These are phyloP conservation scores for Acanthamoeba healyi DNA, from an alignment of 208 protist species.

Conservation along the genomic window DNA sequence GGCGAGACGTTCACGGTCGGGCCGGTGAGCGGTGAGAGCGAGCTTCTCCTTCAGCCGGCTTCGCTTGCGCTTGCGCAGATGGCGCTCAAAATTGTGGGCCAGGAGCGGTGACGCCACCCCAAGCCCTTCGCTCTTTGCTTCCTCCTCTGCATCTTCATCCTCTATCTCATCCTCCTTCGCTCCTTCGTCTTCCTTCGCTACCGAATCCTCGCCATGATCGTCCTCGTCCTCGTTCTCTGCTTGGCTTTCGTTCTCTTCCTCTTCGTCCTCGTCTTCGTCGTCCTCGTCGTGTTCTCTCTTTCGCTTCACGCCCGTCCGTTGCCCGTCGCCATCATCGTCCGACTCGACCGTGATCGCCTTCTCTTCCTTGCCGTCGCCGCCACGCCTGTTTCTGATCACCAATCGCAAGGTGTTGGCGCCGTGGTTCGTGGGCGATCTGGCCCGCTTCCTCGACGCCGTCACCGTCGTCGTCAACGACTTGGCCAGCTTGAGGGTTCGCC, in stretches of 20 bases:
- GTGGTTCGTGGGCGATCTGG: not conserved
- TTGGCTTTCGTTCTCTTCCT: not conserved
- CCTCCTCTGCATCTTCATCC: not conserved
- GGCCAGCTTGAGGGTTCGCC: not conserved
- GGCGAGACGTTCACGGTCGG: not conserved
- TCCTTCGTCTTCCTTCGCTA: not conserved
- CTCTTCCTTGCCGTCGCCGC: not conserved
- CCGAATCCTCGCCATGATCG: not conserved
- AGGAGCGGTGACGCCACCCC: not conserved
- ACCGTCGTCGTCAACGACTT: not conserved
- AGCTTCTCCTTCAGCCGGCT: conserved; percentile 7
- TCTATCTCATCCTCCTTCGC: not conserved
- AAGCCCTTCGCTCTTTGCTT: not conserved
- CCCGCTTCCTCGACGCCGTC: not conserved
- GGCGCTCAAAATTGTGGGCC: conserved; percentile 30
- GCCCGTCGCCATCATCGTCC: not conserved
- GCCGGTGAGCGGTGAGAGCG: not conserved
- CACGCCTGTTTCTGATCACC: not conserved
- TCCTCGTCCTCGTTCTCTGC: not conserved
- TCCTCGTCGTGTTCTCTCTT: not conserved
- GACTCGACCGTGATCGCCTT: not conserved
- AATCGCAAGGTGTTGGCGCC: no score
- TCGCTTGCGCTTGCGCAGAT: conserved; percentile 16
- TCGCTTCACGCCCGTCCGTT: not conserved
- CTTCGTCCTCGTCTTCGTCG: not conserved